Evolutionary conservation across 2,329 filamentous ascomycete genomes (phyloP).

Genomic region (Aspergillus texensis): DNA sequence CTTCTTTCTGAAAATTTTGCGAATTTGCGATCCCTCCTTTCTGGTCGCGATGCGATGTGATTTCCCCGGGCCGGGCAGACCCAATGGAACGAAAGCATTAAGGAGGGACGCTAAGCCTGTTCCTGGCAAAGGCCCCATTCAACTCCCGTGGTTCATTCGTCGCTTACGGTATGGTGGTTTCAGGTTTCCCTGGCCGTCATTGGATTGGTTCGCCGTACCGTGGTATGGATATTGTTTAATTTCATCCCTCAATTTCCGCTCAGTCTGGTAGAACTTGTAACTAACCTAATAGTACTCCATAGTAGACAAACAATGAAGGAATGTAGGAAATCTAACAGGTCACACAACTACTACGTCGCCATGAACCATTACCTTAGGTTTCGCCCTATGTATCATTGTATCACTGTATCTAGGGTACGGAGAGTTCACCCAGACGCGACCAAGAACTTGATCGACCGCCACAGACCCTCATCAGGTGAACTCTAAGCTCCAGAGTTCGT

Average conservation of each 20-base stretch:
- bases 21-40: not conserved
- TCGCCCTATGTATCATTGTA: no score
- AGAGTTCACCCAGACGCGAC: not conserved
- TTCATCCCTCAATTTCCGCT: not conserved
- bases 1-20: not conserved
- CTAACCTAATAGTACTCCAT: no score
- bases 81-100: not conserved
- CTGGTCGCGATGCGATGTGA: not conserved
- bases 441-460: not conserved
- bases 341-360: not conserved
- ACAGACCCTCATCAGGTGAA: not conserved
- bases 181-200: not conserved
- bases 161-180: slow-evolving; percentile 2
- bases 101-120: slow-evolving; percentile 31
- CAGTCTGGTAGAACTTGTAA: no score
- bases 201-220: not conserved
- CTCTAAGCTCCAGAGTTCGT: not conserved
- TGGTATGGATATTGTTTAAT: not conserved
- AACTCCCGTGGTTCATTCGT: slow-evolving; percentile 11
- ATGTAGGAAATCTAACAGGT: not conserved
- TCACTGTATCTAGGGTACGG: not conserved
- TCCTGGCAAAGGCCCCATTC: slow-evolving; percentile 28
- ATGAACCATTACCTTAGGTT: no score
- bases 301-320: no score
- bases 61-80: not conserved